Evolutionary conservation across 2,329 filamentous ascomycete species (phyloP).

Genomic region (Arthroderma uncinatum): DNA sequence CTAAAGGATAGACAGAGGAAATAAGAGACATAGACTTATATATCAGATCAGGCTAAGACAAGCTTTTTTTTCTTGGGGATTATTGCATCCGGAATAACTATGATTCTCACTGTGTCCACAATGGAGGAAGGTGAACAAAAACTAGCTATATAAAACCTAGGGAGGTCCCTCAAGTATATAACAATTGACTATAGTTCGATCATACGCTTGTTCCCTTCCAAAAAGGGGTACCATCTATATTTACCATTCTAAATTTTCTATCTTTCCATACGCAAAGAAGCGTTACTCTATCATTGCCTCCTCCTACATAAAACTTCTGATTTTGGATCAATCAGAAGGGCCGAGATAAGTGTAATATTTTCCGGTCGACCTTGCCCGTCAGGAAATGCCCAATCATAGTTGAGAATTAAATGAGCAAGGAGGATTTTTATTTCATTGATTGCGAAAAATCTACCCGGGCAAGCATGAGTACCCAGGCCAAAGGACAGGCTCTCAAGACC

Average conservation of each 20-base stretch:
- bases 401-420: constrained; percentile 23
- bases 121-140: background rate
- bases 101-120: background rate
- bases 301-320: background rate
- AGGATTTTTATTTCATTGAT: constrained; percentile 26
- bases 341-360: background rate
- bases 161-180: background rate
- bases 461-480: constrained; percentile 24
- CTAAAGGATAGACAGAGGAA: too few relatives aligned
- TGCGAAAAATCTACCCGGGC: constrained; percentile 28
- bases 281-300: background rate
- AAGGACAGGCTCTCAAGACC: constrained; percentile 18
- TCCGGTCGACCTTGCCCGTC: background rate
- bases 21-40: too few relatives aligned
- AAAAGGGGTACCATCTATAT: too few relatives aligned
- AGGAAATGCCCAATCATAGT: constrained; percentile 26
- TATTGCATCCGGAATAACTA: background rate
- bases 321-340: background rate
- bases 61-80: background rate
- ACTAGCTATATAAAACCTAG: background rate
- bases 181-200: too few relatives aligned
- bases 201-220: too few relatives aligned
- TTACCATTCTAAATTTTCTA: too few relatives aligned
- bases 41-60: background rate
- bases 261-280: background rate